Conservation (phyloP, 2,329 filamentous ascomycete genomes). For the Eutypella sp. region DNA sequence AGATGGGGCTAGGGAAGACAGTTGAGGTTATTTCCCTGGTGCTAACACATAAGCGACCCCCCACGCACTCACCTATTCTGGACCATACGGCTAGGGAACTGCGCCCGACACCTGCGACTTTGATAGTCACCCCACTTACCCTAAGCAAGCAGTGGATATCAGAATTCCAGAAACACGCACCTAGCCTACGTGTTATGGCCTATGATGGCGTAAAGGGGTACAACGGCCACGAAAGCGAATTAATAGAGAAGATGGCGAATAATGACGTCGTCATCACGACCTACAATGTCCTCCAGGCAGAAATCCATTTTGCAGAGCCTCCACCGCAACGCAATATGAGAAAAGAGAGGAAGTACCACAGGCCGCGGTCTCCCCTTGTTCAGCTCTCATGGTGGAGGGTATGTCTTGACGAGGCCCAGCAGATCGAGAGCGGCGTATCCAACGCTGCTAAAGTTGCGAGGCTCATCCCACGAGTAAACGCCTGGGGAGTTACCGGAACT, state of each 20-base stretch:
- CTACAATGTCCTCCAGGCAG: slow-evolving; percentile 67
- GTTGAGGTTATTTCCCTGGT: slow-evolving; percentile 69
- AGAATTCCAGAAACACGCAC: slow-evolving; percentile 56
- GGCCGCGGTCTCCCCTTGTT: slow-evolving; percentile 69
- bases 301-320: slow-evolving; percentile 71
- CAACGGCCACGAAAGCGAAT: slow-evolving; percentile 30
- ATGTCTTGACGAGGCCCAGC: slow-evolving; percentile 75
- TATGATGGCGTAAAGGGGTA: slow-evolving; percentile 47
- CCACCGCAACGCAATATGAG: slow-evolving; percentile 66
- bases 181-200: slow-evolving; percentile 48
- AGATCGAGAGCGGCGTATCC: slow-evolving; percentile 85
- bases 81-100: slow-evolving; percentile 42
- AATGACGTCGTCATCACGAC: slow-evolving; percentile 61
- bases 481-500: slow-evolving; percentile 90
- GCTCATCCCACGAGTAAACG: slow-evolving; percentile 75
- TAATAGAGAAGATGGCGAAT: slow-evolving; percentile 40
- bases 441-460: slow-evolving; percentile 77
- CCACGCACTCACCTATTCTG: slow-evolving; percentile 10
- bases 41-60: slow-evolving; percentile 51
- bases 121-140: slow-evolving; percentile 56
- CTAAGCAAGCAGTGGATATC: slow-evolving; percentile 57
- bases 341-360: slow-evolving; percentile 59
- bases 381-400: slow-evolving; percentile 86
- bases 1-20: slow-evolving; percentile 82
- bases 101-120: slow-evolving; percentile 47